phyloP scores from a whole-genome alignment of 306 rosid genomes.

The Astragalus membranaceus region DNA sequence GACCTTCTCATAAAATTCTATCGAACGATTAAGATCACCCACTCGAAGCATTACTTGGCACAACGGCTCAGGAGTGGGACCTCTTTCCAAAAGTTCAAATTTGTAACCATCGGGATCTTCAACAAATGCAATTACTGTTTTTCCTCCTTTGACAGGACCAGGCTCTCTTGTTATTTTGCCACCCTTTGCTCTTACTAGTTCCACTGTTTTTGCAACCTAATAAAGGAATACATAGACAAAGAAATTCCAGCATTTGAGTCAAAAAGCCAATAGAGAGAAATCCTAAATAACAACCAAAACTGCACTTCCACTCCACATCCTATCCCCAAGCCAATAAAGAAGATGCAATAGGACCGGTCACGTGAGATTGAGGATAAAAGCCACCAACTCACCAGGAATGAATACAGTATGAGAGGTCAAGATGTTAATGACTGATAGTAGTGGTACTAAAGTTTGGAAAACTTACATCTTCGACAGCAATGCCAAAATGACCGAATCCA shows the following conservation, averaged over 20 bases:
- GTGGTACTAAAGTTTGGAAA: not conserved
- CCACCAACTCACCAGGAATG: not conserved
- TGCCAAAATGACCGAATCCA: constrained; percentile 89
- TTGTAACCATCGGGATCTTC: constrained; percentile 99
- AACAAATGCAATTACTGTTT: constrained; percentile 76
- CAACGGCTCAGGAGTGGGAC: constrained; percentile 88
- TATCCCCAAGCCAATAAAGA: not conserved
- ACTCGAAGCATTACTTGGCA: constrained; percentile 99
- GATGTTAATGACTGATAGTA: constrained; percentile 10
- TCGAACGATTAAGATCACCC: constrained; percentile 94
- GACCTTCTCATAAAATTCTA: constrained; percentile 89
- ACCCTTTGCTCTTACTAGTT: constrained; percentile 86
- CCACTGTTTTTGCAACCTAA: constrained; percentile 79
- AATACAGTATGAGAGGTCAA: not conserved
- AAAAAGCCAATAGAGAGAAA: constrained; percentile 18
- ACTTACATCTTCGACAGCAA: constrained; percentile 97
- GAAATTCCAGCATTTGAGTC: not conserved
- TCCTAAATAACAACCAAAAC: constrained; percentile 9
- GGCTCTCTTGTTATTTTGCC: constrained; percentile 88
- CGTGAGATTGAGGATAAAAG: constrained; percentile 12
- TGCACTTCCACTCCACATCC: not conserved
- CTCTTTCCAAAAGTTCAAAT: constrained; percentile 93
- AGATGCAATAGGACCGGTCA: not conserved
- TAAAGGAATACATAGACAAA: constrained; percentile 23
- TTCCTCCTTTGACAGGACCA: constrained; percentile 97